phyloP scores from a whole-genome alignment of 2,329 filamentous ascomycete species.

The Byssothecium circinans region DNA sequence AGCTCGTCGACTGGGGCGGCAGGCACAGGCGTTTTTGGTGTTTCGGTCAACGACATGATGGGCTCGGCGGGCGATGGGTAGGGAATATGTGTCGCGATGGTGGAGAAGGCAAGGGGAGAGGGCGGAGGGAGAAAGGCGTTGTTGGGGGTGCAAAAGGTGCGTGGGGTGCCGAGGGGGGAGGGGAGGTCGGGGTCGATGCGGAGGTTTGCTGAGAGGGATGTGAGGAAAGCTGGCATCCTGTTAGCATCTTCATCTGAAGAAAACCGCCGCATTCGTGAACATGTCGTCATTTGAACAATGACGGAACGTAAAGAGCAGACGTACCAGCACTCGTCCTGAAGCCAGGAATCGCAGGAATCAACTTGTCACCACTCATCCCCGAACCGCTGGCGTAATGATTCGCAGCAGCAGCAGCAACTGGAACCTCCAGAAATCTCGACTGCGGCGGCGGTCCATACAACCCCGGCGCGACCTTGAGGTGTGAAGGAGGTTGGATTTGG shows the following conservation, averaged over 20 bases:
- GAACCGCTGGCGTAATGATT: constrained; percentile 31
- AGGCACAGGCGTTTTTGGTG: constrained; percentile 17
- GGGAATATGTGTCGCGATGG: constrained; percentile 42
- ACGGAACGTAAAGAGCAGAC: constrained; percentile 20
- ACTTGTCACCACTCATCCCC: constrained; percentile 26
- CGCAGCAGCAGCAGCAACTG: constrained; percentile 33
- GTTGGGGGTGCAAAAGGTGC: constrained; percentile 51
- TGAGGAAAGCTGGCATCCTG: constrained; percentile 69
- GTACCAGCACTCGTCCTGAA: constrained; percentile 44
- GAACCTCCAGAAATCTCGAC: not conserved
- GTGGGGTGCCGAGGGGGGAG: constrained; percentile 66
- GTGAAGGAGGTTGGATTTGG: constrained; percentile 35
- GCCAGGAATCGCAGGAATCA: constrained; percentile 43
- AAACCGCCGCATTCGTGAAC: too few relatives aligned
- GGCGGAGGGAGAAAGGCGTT: constrained; percentile 58
- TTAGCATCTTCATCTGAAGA: constrained; percentile 14
- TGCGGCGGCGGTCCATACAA: constrained; percentile 3
- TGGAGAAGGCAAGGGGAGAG: constrained; percentile 49
- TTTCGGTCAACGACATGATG: constrained; percentile 23
- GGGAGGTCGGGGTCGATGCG: constrained; percentile 63
- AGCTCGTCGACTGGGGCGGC: constrained; percentile 33
- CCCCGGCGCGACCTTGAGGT: constrained; percentile 38
- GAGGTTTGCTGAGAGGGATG: constrained; percentile 78
- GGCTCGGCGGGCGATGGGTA: constrained; percentile 10
- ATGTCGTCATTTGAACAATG: not conserved